phyloP scores from a whole-genome alignment of 345 rosid species.

The Euphorbia tirucalli region DNA sequence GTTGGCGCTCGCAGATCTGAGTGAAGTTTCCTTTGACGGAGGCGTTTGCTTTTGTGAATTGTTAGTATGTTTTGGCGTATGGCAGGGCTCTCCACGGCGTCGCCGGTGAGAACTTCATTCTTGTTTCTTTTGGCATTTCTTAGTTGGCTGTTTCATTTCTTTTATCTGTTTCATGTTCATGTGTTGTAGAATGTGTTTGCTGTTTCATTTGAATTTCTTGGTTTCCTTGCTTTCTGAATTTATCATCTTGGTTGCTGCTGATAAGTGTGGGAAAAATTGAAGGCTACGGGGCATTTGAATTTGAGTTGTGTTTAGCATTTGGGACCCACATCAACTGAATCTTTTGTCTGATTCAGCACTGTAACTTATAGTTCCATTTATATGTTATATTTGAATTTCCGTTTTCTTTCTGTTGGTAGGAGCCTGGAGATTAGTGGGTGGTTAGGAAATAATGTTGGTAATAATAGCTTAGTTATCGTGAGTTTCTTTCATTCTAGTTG shows the following conservation, averaged over 20 bases:
- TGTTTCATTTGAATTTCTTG: background rate
- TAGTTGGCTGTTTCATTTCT: constrained; percentile 1
- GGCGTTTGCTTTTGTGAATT: constrained; percentile 22
- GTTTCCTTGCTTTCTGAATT: background rate
- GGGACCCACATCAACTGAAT: background rate
- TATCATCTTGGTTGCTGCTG: constrained; percentile 22
- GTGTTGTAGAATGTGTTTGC: constrained; percentile 5
- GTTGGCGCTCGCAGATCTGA: constrained; percentile 42
- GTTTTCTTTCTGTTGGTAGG: background rate
- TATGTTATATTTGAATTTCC: background rate
- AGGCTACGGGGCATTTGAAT: background rate
- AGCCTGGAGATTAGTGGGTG: background rate
- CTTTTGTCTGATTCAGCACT: constrained; percentile 1
- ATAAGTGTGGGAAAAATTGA: background rate
- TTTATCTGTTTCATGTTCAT: constrained; percentile 9
- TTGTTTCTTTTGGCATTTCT: background rate
- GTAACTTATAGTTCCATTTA: background rate
- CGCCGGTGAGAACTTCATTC: constrained; percentile 63
- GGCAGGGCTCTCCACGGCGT: constrained; percentile 87
- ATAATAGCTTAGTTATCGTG: too few relatives aligned
- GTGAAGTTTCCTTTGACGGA: constrained; percentile 20
- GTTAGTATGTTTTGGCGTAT: constrained; percentile 91
- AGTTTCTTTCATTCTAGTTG: background rate
- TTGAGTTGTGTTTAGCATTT: constrained; percentile 2
- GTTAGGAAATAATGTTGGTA: background rate